Conservation (phyloP, 2,329 filamentous ascomycete species). For the Ustulina deusta region DNA sequence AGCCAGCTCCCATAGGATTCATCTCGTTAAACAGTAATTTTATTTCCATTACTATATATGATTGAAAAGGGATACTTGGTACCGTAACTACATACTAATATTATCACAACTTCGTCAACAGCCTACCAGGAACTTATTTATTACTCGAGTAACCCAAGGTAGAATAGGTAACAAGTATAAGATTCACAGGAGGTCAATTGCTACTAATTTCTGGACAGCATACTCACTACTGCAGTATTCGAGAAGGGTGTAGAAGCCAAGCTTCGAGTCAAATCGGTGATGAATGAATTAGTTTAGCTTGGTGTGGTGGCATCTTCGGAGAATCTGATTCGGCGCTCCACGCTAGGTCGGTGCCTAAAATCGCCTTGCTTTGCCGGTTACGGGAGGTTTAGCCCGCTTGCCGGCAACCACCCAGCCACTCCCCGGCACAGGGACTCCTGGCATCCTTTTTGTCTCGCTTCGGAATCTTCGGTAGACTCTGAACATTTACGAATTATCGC, state of each 20-base stretch:
- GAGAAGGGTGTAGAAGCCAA: background rate
- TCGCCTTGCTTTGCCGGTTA: background rate
- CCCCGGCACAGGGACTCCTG: background rate
- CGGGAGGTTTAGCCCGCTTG: background rate
- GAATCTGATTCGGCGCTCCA: background rate
- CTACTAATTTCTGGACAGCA: background rate
- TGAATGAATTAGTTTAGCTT: too few relatives aligned
- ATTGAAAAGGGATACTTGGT: background rate
- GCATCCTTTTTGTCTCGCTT: background rate
- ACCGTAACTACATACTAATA: background rate
- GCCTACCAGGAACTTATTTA: background rate
- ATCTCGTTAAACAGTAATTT: background rate
- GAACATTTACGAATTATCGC: background rate
- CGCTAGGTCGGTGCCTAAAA: too few relatives aligned
- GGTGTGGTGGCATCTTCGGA: background rate
- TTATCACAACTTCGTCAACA: background rate
- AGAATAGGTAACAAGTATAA: background rate
- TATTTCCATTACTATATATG: background rate
- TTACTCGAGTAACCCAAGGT: background rate
- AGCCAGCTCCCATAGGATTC: constrained; percentile 14
- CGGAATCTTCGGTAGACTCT: background rate
- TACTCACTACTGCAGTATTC: background rate
- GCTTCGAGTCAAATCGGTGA: background rate
- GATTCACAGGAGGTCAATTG: background rate
- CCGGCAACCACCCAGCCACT: background rate